Conservation (phyloP, 352 stramenopile species). For the Phytophthora rubi region DNA sequence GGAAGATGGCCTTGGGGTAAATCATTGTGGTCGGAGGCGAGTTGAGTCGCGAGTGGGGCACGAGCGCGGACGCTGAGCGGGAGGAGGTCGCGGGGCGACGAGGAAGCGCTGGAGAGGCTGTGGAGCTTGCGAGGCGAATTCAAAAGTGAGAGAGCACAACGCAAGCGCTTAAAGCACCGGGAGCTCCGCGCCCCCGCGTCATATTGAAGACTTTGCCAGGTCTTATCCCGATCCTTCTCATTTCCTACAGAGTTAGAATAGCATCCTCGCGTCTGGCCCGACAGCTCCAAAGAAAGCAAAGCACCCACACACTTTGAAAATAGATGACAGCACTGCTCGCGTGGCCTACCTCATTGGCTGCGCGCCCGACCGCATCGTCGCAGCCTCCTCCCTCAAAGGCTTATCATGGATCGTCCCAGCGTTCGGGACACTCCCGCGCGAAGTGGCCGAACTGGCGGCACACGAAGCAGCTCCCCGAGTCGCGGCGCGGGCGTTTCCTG, state of each 20-base stretch:
- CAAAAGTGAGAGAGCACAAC: slow-evolving; percentile 25
- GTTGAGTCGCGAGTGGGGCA: slow-evolving; percentile 22
- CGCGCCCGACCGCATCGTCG: background rate
- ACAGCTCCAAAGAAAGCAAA: slow-evolving; percentile 9
- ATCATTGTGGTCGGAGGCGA: slow-evolving; percentile 47
- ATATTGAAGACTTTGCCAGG: slow-evolving; percentile 26
- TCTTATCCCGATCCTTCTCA: slow-evolving; percentile 24
- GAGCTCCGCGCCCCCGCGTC: slow-evolving; percentile 14
- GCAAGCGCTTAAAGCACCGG: slow-evolving; percentile 6
- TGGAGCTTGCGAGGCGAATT: slow-evolving; percentile 36
- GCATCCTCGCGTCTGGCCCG: slow-evolving; percentile 16
- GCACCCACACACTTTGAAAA: slow-evolving; percentile 20
- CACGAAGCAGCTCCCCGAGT: slow-evolving; percentile 23
- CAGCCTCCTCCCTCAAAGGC: background rate
- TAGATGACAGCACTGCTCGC: slow-evolving; percentile 11
- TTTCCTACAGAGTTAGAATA: slow-evolving; percentile 19
- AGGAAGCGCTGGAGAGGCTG: slow-evolving; percentile 25
- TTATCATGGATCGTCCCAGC: slow-evolving; percentile 26
- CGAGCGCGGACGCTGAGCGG: slow-evolving; percentile 31
- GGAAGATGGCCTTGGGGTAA: slow-evolving; percentile 66
- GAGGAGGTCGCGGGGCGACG: slow-evolving; percentile 20
- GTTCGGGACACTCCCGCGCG: slow-evolving; percentile 31
- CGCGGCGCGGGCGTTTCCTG: slow-evolving; percentile 24
- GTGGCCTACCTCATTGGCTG: slow-evolving; percentile 12
- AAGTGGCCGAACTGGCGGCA: slow-evolving; percentile 34